Conservation (phyloP, 2,329 filamentous ascomycete species). For the Simplicillium sp. region DNA sequence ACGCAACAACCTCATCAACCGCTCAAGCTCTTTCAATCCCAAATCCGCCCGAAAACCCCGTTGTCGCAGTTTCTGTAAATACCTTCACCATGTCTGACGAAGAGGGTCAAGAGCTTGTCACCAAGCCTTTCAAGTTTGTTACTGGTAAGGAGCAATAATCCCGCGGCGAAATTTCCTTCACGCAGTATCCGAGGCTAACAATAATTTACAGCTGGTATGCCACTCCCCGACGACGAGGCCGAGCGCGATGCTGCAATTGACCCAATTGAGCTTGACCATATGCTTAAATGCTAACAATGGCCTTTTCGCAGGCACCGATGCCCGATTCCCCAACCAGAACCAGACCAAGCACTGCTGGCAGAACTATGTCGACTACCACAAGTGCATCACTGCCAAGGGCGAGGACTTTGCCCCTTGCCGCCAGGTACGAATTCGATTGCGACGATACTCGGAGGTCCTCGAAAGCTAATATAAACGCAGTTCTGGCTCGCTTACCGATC, state of each 20-base stretch:
- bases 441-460: background rate
- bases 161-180: conserved; percentile 19
- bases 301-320: conserved; percentile 71
- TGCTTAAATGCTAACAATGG: conserved; percentile 7
- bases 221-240: conserved; percentile 9
- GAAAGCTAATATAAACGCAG: conserved; percentile 35
- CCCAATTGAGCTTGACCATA: conserved; percentile 14
- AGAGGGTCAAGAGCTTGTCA: conserved; percentile 65
- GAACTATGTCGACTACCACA: conserved; percentile 99
- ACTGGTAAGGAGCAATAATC: conserved; percentile 63
- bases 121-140: conserved; percentile 99
- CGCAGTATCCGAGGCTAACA: conserved; percentile 30
- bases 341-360: conserved; percentile 99
- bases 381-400: conserved; percentile 97
- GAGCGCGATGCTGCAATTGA: conserved; percentile 12
- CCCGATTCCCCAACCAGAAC: conserved; percentile 97
- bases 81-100: conserved; percentile 77
- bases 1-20: conserved; percentile 19
- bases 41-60: conserved; percentile 13
- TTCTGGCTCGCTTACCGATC: conserved; percentile 96
- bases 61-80: conserved; percentile 15
- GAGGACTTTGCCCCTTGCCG: conserved; percentile 96
- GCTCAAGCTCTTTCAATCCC: conserved; percentile 25
- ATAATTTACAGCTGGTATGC: conserved; percentile 33
- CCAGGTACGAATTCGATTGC: conserved; percentile 55